These are phyloP conservation scores for Achaetomiella virescens DNA, from an alignment of 495 filamentous ascomycete species.

Conservation along the genomic window DNA sequence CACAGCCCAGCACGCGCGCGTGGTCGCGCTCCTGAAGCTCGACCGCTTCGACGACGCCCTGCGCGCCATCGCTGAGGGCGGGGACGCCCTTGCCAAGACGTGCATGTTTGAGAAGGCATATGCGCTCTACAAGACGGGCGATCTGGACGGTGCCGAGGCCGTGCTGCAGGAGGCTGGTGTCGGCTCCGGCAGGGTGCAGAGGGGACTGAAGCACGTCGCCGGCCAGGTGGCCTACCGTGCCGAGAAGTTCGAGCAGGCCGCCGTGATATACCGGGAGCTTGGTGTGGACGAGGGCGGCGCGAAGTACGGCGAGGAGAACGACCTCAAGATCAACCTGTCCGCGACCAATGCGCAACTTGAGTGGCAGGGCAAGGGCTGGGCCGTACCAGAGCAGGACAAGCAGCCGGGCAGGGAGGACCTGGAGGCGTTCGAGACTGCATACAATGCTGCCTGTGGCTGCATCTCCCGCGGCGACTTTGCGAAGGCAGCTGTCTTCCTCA, in stretches of 20 bases:
- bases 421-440: constrained; percentile 88
- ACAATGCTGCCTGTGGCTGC: constrained; percentile 83
- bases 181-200: not conserved
- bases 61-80: constrained; percentile 65
- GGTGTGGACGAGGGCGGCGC: constrained; percentile 36
- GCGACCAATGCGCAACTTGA: constrained; percentile 81
- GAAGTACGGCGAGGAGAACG: constrained; percentile 66
- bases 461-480: constrained; percentile 73
- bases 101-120: constrained; percentile 82
- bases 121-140: constrained; percentile 80
- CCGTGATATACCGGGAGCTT: constrained; percentile 62
- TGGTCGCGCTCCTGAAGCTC: constrained; percentile 83
- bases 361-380: constrained; percentile 58
- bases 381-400: constrained; percentile 33
- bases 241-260: constrained; percentile 72
- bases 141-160: constrained; percentile 63
- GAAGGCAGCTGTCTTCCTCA: constrained; percentile 71
- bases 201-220: constrained; percentile 70
- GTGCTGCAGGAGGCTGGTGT: constrained; percentile 43
- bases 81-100: constrained; percentile 56
- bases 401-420: constrained; percentile 67
- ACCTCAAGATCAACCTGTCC: constrained; percentile 76
- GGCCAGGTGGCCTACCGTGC: constrained; percentile 83
- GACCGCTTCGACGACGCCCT: constrained; percentile 91
- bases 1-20: constrained; percentile 64